Base-by-base conservation (phyloP, 2,329 filamentous ascomycete species). In the Xylaria sp. region DNA sequence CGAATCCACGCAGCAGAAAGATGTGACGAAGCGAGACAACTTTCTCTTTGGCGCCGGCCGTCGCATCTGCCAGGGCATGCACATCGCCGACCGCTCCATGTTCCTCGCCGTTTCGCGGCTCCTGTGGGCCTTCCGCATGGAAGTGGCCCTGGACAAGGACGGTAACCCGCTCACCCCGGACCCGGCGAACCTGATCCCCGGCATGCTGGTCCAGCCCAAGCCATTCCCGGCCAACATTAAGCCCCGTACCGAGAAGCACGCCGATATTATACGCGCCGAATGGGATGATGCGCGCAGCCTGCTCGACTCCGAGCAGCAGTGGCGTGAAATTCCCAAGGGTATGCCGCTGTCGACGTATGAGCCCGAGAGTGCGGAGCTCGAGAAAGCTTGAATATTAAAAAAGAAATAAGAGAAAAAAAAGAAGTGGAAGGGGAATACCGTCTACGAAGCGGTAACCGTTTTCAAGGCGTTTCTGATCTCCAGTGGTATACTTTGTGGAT, bases 21-120 rank as follows among this genome's bases (percentile, higher is more conserved):
- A 71, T 47, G 63, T 64, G 8, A 61, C 65, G 5, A 67, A 70
- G 52, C 70, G 71, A 0, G 71, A 72, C 56, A 69, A 72, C 59
- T 72, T 68, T 56, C 51, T 68, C 2, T 72, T 72, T 53, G 70
- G 70, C 4, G 67, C 64, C 10, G 70, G 70, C n/a, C 67, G 70
- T 6, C 68, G 70, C 18, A 76, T 85, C 49, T 87, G 84, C 68
- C 82, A 79, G 2, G 84, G 63, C 2, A 70, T 66, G 63, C 69
- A 71, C 57, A 67, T 74, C 23, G 68, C 68, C 3, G 73, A 74
- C 49, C 58, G 67, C 8, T 73, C 71, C 53, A 67, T 76, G 35
- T 65, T 70, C 54, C 69, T 74, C 30, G 68, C 74, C 52, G 73
- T 78, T 37, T 73, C 79, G 3, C 73, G 78, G 2, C 72, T 83